Evolutionary conservation across 2,329 filamentous ascomycete genomes (phyloP).

Genomic region (Dactylella cylindrospora): DNA sequence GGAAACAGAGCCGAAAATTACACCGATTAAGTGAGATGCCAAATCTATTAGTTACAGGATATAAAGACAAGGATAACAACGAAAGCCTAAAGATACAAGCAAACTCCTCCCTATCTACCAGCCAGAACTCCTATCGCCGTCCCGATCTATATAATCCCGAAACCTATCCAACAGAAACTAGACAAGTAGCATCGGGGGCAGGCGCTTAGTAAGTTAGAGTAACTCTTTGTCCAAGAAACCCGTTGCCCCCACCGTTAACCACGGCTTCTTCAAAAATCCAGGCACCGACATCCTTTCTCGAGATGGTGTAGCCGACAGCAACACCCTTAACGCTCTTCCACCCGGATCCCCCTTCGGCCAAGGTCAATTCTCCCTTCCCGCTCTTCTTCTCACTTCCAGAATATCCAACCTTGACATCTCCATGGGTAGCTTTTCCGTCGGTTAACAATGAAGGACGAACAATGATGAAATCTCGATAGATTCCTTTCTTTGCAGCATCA

Average conservation of each 20-base stretch:
- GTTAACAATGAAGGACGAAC: conserved; percentile 50
- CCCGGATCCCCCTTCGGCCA: conserved; percentile 32
- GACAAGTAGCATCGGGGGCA: too few species aligned
- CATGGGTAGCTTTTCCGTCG: conserved; percentile 47
- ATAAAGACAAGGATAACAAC: too few species aligned
- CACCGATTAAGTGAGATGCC: too few species aligned
- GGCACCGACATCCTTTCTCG: conserved; percentile 56
- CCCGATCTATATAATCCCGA: too few species aligned
- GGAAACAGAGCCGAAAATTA: too few species aligned
- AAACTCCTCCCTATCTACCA: too few species aligned
- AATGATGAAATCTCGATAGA: conserved; percentile 45
- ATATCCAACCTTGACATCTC: conserved; percentile 48
- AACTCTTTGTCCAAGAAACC: conserved; percentile 45
- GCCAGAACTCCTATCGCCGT: too few species aligned
- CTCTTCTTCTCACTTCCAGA: conserved; percentile 43
- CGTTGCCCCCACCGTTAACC: conserved; percentile 42
- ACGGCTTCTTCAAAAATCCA: conserved; percentile 56
- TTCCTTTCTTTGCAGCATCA: conserved; percentile 26
- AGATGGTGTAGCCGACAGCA: conserved; percentile 57
- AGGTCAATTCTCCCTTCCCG: conserved; percentile 20
- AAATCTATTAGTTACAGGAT: too few species aligned
- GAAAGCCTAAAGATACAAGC: too few species aligned
- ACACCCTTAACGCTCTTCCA: conserved; percentile 50
- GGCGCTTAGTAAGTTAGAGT: conserved; percentile 46
- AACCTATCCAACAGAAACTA: too few species aligned